phyloP scores from a whole-genome alignment of 306 rosid genomes.

The Parietaria judaica region DNA sequence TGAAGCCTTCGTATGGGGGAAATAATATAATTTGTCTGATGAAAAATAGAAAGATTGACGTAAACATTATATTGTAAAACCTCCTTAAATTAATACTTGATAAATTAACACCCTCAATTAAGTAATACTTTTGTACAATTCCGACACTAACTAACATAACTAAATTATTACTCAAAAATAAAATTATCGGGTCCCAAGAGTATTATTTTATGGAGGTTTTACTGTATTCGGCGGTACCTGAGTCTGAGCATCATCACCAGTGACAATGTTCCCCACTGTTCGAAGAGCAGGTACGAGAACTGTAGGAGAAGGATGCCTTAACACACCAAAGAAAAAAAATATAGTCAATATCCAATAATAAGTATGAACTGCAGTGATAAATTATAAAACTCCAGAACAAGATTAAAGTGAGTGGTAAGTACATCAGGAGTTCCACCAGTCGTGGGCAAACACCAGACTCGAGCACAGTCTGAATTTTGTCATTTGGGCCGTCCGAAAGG shows the following conservation, averaged over 20 bases:
- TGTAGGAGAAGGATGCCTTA: constrained; percentile 47
- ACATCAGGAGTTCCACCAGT: constrained; percentile 53
- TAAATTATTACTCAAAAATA: not conserved
- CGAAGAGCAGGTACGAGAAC: constrained; percentile 62
- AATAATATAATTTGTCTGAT: no score
- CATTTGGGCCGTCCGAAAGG: constrained; percentile 56
- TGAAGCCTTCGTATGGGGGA: no score
- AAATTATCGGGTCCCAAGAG: no score
- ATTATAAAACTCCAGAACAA: not conserved
- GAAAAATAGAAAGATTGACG: no score
- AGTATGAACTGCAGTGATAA: no score
- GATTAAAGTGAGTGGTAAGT: not conserved
- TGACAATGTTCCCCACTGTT: constrained; percentile 53
- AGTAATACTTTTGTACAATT: not conserved
- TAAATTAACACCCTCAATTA: no score
- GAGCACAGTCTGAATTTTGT: constrained; percentile 51
- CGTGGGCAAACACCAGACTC: constrained; percentile 50
- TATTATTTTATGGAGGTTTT: not conserved
- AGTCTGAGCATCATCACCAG: constrained; percentile 57
- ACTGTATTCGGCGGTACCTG: constrained; percentile 55
- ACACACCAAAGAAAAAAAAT: constrained; percentile 9
- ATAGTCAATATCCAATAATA: constrained; percentile 8
- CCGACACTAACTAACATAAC: not conserved
- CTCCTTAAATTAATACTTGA: no score
- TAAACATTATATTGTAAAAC: no score